Evolutionary conservation across 345 rosid species (phyloP).

Genomic region (Citrus mangshanensis): DNA sequence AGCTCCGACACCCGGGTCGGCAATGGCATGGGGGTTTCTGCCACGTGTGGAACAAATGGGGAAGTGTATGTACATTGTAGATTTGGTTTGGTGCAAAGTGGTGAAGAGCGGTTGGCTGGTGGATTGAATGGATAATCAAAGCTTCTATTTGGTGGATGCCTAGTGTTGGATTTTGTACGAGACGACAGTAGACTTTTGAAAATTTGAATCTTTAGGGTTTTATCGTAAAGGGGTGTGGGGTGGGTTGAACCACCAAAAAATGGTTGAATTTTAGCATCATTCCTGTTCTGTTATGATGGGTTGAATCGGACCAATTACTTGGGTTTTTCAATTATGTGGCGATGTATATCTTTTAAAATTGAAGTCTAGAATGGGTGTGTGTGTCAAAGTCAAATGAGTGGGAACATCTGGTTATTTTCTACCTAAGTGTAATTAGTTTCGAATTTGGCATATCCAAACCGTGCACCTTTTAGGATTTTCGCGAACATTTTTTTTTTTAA

Average conservation of each 20-base stretch:
- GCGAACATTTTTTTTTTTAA: not conserved
- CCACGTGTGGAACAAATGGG: not conserved
- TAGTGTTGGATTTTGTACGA: constrained; percentile 6
- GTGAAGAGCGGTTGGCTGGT: constrained; percentile 13
- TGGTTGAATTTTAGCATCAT: constrained; percentile 21
- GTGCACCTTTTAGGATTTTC: not conserved
- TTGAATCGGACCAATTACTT: not conserved
- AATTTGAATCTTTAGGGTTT: not conserved
- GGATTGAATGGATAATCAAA: constrained; percentile 19
- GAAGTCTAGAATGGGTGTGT: not conserved
- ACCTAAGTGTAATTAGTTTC: not conserved
- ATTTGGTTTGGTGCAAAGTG: constrained; percentile 3
- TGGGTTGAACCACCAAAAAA: constrained; percentile 24
- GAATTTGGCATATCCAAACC: not conserved
- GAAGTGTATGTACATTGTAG: too few species aligned
- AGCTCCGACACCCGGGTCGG: constrained; percentile 1
- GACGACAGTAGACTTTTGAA: constrained; percentile 18
- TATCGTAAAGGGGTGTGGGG: not conserved
- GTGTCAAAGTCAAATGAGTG: not conserved
- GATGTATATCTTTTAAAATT: not conserved
- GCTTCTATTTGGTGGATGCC: constrained; percentile 14
- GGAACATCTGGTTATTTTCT: not conserved
- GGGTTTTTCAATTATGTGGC: too few species aligned
- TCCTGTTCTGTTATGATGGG: not conserved
- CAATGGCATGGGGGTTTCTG: constrained; percentile 6